Base-by-base conservation (phyloP, 768 basidiomycete species). In the Mycena latifolia region DNA sequence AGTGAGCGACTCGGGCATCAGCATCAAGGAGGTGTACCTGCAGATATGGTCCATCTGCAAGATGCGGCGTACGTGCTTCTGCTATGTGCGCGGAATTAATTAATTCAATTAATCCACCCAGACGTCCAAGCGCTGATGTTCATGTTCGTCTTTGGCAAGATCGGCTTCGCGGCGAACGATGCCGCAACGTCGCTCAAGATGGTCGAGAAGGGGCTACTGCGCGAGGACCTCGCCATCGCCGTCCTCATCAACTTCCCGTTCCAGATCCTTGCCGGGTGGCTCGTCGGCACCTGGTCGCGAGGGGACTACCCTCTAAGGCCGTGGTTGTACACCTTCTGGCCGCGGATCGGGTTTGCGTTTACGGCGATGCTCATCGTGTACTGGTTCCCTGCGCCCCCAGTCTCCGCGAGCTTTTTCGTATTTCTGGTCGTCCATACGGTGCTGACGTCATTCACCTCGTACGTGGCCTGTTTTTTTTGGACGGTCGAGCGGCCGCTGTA, bases 191-290 rank as follows among this genome's bases (percentile, higher is more conserved):
- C 88, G 25, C 86, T 99, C 47, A 99, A 99, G 76, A 87, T 99
- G 80, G 92, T 99, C 52, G 97, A 99, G 77, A 98, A 98, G 75
- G 97, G 97, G 2, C 84, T 99, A 52, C 91, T 89, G 69, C 92
- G 96, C 35, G 97, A 99, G 81, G 98, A 99, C 71, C 86, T 99
- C 35, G 96, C 98, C 28, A 84, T 96, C n/a, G 92, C 95, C 6
- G 96, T 97, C 45, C 88, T 99, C 39, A 92, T 99, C 71, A 97
- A 99, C 78, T 98, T 99, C 71, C 98, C 98, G 3, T 97, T 97
- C 81, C 96, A 99, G 81, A 95, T 99, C 54, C 73, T 94, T 59
- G 96, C 93, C 22, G 97, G 97, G 9, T 99, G 93, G 92, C 81
- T 97, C 24, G 95, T 96, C 3, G 96, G 95, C 9, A 89, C 88